These are phyloP conservation scores for Hordeum vulgare DNA, from an alignment of 176 grass and related monocot genomes.

Conservation along the genomic window MorexV3_pseudomolecules_assembly NC_058520.1:7952142-7952641, in stretches of 20 bases:
- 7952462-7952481: slow-evolving; percentile 9
- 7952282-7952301: not conserved
- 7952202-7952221: not conserved
- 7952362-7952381: not conserved
- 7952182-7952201: not conserved
- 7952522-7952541: slow-evolving; percentile 13
- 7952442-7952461: slow-evolving; percentile 14
- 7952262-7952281: not conserved
- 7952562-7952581: not conserved
- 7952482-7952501: not conserved
- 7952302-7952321: not conserved
- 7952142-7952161: too few species aligned
- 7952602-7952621: not conserved
- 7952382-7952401: not conserved
- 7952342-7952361: too few species aligned
- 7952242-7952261: not conserved
- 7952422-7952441: not conserved
- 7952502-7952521: slow-evolving; percentile 20
- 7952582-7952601: not conserved
- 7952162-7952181: not conserved
- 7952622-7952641: not conserved
- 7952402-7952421: not conserved
- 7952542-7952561: slow-evolving; percentile 10
- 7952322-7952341: too few species aligned
- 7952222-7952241: not conserved